Evolutionary conservation across 169 alveolate genomes (phyloP), one percentile per base, ranked within the genome.

Genomic region (Babesia ovata): DNA sequence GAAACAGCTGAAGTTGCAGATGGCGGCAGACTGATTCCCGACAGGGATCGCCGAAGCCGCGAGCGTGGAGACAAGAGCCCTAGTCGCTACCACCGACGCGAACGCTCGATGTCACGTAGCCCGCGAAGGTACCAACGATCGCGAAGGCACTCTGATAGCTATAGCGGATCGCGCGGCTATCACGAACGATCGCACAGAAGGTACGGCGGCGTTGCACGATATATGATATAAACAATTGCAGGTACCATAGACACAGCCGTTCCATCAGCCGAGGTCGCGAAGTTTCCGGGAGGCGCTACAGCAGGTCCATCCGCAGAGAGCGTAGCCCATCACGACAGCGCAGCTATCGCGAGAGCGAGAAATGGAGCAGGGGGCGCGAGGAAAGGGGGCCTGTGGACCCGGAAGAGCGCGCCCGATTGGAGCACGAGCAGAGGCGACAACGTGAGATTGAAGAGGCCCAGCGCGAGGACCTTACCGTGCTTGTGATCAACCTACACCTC

Each of bases 401-500:
- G 73, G 85, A 39, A 70, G 91, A 78, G 90, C 83, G 86, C 73
- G 82, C 77, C 39, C 69, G 85, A 26, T 92, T 79, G 73, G 91
- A 88, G 82, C 90, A 86, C 63, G 92, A 92, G 63, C 86, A 86
- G 42, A 66, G 86, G 65, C 85, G 92, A 24, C 88, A 93, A 60
- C 87, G 86, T 53, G 98, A 96, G 79, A 91, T 95, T 26, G 99
- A 96, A 92, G 98, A 96, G 90, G 98, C 99, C 28, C 95, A 95
- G 79, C 94, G 99, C 57, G 99, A 95, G 82, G 99, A 98, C 91
- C 83, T 97, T 77, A 98, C 99, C 1, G 97, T 98, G 36, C 90
- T 97, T 77, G 98, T 97, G 73, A 85, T 93, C 67, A 93, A 97
- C 79, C 85, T 98, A 69, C 92, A 93, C 61, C 85, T 94, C 57